phyloP scores from a whole-genome alignment of 768 basidiomycete species.

The Auricularia heimuer region DNA sequence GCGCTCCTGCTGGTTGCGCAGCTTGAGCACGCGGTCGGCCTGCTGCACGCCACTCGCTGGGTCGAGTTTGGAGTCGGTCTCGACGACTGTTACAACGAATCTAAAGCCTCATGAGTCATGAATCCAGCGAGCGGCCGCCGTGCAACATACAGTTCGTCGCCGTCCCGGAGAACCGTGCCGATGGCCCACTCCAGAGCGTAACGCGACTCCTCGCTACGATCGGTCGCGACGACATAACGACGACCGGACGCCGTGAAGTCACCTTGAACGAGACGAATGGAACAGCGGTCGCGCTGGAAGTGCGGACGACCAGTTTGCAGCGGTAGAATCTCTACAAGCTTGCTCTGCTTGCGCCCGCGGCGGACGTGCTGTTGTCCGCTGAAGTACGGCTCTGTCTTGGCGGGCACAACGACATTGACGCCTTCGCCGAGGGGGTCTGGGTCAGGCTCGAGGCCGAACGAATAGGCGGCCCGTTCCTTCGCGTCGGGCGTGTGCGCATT shows the following conservation, averaged over 20 bases:
- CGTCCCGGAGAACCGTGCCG: constrained; percentile 88
- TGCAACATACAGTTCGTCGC: constrained; percentile 65
- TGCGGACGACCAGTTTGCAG: constrained; percentile 64
- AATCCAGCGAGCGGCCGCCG: background rate
- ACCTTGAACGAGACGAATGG: constrained; percentile 73
- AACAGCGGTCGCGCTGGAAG: constrained; percentile 89
- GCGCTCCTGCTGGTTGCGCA: constrained; percentile 86
- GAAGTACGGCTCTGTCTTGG: constrained; percentile 59
- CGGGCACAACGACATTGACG: constrained; percentile 78
- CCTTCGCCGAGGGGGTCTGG: constrained; percentile 88
- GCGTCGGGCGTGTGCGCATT: background rate
- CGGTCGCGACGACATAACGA: constrained; percentile 83
- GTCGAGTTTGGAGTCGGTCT: constrained; percentile 84
- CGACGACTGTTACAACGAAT: constrained; percentile 81
- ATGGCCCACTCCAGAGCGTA: constrained; percentile 99
- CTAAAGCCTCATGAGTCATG: constrained; percentile 19
- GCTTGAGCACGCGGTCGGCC: constrained; percentile 65
- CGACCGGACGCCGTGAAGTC: constrained; percentile 46
- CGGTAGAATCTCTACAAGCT: constrained; percentile 37
- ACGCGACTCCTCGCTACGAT: constrained; percentile 86
- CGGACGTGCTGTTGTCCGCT: constrained; percentile 32
- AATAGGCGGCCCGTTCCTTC: background rate
- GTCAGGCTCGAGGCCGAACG: background rate
- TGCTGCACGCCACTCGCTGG: constrained; percentile 34
- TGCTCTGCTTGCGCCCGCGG: constrained; percentile 18